phyloP scores from a whole-genome alignment of 1,139 yeast species.

The Hansenula sp. region DNA sequence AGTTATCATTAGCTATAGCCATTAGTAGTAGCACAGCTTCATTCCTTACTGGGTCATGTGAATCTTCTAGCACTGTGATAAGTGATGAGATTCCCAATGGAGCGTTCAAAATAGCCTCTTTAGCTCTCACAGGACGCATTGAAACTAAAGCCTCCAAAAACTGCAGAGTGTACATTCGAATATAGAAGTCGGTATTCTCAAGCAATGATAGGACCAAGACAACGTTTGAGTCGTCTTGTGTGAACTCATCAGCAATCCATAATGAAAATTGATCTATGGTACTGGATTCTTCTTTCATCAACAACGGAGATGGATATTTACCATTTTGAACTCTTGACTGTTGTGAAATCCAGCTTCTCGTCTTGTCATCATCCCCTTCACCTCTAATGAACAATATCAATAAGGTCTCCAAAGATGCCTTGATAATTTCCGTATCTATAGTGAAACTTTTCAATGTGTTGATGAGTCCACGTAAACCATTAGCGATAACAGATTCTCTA shows the following conservation, averaged over 20 bases:
- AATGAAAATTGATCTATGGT: conserved; percentile 78
- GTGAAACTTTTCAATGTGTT: conserved; percentile 62
- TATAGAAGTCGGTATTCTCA: conserved; percentile 65
- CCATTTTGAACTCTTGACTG: conserved; percentile 79
- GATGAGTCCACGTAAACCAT: conserved; percentile 77
- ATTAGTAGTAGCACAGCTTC: conserved; percentile 81
- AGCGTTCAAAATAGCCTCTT: conserved; percentile 65
- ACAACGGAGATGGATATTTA: conserved; percentile 76
- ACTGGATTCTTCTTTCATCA: conserved; percentile 47
- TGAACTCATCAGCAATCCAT: conserved; percentile 94
- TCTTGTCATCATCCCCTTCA: conserved; percentile 47
- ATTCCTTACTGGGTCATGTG: conserved; percentile 85
- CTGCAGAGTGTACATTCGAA: conserved; percentile 77
- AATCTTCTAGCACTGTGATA: conserved; percentile 65
- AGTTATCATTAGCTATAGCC: conserved; percentile 78
- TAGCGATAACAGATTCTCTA: conserved; percentile 86
- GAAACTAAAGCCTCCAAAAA: conserved; percentile 79
- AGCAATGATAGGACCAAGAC: conserved; percentile 54
- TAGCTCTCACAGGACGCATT: conserved; percentile 70
- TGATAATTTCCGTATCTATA: conserved; percentile 68
- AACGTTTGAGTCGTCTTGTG: conserved; percentile 63
- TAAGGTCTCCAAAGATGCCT: conserved; percentile 82
- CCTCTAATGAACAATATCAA: conserved; percentile 75
- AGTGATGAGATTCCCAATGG: conserved; percentile 81
- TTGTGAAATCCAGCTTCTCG: conserved; percentile 65